A percentile compares a stretch with the other conserved stretches of the same genome.
Evolutionary conservation across 2,329 filamentous ascomycete genomes (phyloP).

Genomic region (Xylaria hypoxylon): DNA sequence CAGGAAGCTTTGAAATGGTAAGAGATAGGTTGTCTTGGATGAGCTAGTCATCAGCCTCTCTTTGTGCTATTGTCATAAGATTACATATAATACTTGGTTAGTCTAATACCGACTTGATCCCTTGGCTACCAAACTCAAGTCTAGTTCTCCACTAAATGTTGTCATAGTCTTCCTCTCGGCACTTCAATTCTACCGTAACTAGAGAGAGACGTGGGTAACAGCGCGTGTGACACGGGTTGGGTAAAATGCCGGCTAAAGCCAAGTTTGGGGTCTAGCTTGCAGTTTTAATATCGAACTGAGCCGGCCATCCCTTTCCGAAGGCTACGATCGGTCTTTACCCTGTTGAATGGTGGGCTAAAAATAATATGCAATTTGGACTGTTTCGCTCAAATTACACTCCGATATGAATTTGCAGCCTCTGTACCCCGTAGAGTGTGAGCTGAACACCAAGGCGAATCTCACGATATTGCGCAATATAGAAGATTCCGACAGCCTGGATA

Average conservation of each 20-base stretch:
- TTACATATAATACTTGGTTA: slow-evolving; percentile 13
- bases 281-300: slow-evolving; percentile 20
- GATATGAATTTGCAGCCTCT: slow-evolving; percentile 25
- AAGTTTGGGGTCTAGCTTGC: slow-evolving; percentile 27
- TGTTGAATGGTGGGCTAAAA: slow-evolving; percentile 17
- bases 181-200: slow-evolving; percentile 26
- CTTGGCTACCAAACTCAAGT: slow-evolving; percentile 19
- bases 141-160: slow-evolving; percentile 6
- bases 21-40: background rate
- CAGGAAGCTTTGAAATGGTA: slow-evolving; percentile 11
- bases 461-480: slow-evolving; percentile 36
- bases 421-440: slow-evolving; percentile 9
- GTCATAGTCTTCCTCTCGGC: slow-evolving; percentile 16
- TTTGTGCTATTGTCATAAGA: slow-evolving; percentile 8
- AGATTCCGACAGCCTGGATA: slow-evolving; percentile 29
- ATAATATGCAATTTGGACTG: slow-evolving; percentile 17
- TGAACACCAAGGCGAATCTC: slow-evolving; percentile 23
- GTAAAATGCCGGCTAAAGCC: slow-evolving; percentile 35
- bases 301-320: slow-evolving; percentile 1
- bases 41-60: slow-evolving; percentile 4
- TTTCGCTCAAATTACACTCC: slow-evolving; percentile 15
- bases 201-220: slow-evolving; percentile 9
- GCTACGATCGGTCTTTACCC: background rate
- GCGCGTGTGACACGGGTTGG: slow-evolving; percentile 27
- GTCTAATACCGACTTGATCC: background rate